Evolutionary conservation across 306 rosid genomes (phyloP).

Genomic region (Dryas octopetala): DNA sequence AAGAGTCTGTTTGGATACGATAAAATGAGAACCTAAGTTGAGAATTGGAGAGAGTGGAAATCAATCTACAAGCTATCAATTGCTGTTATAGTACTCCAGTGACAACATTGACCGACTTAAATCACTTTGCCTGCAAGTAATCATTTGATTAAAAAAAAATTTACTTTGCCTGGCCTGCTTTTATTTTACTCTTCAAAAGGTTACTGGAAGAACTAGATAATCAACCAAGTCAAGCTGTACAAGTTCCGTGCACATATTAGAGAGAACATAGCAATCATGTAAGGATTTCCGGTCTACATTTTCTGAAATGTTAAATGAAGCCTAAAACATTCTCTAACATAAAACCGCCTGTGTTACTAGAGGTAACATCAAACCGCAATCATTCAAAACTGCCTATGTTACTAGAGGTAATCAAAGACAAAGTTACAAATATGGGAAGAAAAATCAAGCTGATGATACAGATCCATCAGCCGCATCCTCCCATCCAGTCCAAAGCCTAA

Average conservation of each 20-base stretch:
- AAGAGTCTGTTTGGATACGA: no score
- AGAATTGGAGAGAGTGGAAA: background rate
- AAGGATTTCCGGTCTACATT: background rate
- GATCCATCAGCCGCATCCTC: background rate
- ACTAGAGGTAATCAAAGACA: background rate
- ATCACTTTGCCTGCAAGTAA: background rate
- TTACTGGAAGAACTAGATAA: background rate
- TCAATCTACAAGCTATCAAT: background rate
- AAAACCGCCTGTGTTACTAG: background rate
- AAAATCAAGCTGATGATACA: background rate
- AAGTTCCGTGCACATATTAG: background rate
- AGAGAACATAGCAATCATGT: background rate
- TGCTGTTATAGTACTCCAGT: background rate
- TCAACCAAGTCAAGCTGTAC: background rate
- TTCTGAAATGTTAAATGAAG: background rate
- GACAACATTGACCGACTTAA: background rate
- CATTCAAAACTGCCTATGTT: background rate
- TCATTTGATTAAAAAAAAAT: background rate
- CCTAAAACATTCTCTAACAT: background rate
- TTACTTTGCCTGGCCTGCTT: constrained; percentile 6
- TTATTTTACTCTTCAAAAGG: background rate
- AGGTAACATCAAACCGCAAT: background rate
- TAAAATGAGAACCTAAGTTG: background rate
- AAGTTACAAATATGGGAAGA: background rate
- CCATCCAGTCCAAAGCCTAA: background rate